Conservation (phyloP, 257 asterid species). For the Solanum chaucha region DNA sequence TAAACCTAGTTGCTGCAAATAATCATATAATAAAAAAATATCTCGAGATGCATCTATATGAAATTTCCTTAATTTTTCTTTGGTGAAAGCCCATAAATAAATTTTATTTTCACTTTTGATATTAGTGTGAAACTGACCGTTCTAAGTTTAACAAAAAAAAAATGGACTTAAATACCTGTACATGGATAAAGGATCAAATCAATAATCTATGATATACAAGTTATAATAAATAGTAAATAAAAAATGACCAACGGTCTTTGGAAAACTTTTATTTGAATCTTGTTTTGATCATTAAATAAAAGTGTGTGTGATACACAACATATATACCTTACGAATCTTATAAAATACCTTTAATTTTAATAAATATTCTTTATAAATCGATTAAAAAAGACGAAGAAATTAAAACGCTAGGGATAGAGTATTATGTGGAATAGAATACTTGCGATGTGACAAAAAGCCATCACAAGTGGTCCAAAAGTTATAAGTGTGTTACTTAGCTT, state of each 20-base stretch:
- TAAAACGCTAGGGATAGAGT: neutral
- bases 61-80: neutral
- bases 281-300: neutral
- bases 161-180: neutral
- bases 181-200: neutral
- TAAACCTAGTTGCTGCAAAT: neutral
- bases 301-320: too few relatives aligned
- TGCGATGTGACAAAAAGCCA: constrained; percentile 14
- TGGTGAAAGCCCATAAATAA: neutral
- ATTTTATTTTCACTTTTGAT: neutral
- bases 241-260: neutral
- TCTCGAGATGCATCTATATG: neutral
- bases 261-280: neutral
- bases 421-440: neutral
- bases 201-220: neutral
- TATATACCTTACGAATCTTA: too few relatives aligned
- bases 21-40: neutral
- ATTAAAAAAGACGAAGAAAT: neutral
- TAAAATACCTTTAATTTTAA: too few relatives aligned
- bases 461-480: constrained; percentile 44
- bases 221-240: neutral
- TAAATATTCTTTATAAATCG: neutral
- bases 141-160: neutral
- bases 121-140: neutral
- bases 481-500: constrained; percentile 15